Conservation (phyloP, 192 early-diverging fungal genomes). For the Coemansia guatemalensis region DNA sequence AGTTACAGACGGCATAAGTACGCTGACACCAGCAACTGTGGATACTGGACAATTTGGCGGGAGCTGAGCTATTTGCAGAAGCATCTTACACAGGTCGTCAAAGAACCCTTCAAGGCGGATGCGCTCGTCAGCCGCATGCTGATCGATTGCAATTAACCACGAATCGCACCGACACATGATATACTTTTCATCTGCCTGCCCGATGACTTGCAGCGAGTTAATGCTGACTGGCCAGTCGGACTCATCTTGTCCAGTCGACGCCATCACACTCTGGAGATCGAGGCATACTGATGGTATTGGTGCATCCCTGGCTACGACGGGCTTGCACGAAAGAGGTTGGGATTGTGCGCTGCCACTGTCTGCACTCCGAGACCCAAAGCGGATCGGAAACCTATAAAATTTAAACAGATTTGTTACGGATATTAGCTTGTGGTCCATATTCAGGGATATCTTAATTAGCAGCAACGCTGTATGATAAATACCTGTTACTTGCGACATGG, state of each 20-base stretch:
- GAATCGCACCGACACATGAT: slow-evolving; percentile 32
- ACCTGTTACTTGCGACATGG: not conserved
- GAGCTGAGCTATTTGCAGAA: slow-evolving; percentile 8
- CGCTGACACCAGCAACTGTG: slow-evolving; percentile 25
- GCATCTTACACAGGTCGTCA: slow-evolving; percentile 8
- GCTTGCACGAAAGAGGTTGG: not conserved
- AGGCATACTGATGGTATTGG: not conserved
- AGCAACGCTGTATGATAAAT: not conserved
- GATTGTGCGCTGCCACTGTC: not conserved
- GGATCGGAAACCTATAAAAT: slow-evolving; percentile 22
- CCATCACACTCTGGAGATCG: not conserved
- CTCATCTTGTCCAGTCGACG: not conserved
- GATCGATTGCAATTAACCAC: slow-evolving; percentile 48
- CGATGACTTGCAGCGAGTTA: slow-evolving; percentile 26
- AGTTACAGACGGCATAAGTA: slow-evolving; percentile 34
- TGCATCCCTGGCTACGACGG: too few species aligned
- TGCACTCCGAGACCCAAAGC: not conserved
- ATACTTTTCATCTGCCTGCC: slow-evolving; percentile 45
- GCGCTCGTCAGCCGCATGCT: slow-evolving; percentile 55
- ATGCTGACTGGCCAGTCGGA: not conserved
- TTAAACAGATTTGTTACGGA: not conserved
- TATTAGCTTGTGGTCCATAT: not conserved
- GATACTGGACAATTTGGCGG: slow-evolving; percentile 9
- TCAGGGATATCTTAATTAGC: not conserved
- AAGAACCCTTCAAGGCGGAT: slow-evolving; percentile 36